Evolutionary conservation across 768 basidiomycete genomes (phyloP).

Genomic region (Pleurotus salmoneostramineus): DNA sequence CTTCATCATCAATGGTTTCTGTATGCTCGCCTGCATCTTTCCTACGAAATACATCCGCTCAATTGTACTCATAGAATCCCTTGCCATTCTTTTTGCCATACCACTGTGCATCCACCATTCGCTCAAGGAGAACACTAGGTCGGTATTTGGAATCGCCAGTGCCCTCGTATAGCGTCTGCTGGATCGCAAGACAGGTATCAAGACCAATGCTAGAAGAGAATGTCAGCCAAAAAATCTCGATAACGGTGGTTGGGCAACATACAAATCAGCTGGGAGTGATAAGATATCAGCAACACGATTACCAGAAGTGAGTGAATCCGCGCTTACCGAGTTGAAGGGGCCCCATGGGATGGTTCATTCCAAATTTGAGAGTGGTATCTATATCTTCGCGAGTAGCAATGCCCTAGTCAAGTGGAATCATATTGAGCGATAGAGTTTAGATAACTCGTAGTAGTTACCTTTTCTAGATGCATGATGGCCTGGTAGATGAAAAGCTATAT

Average conservation of each 20-base stretch:
- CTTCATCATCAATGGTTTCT: too few relatives aligned
- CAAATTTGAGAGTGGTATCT: constrained; percentile 89
- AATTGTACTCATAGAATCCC: constrained; percentile 87
- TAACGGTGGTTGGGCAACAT: constrained; percentile 17
- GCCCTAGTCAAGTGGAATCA: constrained; percentile 42
- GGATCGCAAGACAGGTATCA: constrained; percentile 93
- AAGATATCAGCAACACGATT: constrained; percentile 4
- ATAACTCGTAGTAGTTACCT: constrained; percentile 38
- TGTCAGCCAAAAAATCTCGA: neutral
- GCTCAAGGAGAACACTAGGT: constrained; percentile 81
- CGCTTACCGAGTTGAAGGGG: constrained; percentile 78
- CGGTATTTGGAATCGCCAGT: constrained; percentile 95
- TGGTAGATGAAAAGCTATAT: constrained; percentile 17
- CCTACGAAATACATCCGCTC: too few relatives aligned
- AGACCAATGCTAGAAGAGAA: constrained; percentile 74
- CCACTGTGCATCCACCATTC: constrained; percentile 98
- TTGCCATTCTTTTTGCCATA: constrained; percentile 89
- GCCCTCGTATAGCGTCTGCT: constrained; percentile 83
- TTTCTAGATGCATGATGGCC: constrained; percentile 93
- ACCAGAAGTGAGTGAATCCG: neutral
- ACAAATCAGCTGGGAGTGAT: constrained; percentile 50
- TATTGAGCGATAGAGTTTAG: neutral
- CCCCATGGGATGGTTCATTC: constrained; percentile 96
- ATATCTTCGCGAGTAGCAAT: constrained; percentile 93
- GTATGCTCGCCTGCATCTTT: too few relatives aligned